phyloP scores from a whole-genome alignment of 2,329 filamentous ascomycete species.

The Dissoconium aciculare region DNA sequence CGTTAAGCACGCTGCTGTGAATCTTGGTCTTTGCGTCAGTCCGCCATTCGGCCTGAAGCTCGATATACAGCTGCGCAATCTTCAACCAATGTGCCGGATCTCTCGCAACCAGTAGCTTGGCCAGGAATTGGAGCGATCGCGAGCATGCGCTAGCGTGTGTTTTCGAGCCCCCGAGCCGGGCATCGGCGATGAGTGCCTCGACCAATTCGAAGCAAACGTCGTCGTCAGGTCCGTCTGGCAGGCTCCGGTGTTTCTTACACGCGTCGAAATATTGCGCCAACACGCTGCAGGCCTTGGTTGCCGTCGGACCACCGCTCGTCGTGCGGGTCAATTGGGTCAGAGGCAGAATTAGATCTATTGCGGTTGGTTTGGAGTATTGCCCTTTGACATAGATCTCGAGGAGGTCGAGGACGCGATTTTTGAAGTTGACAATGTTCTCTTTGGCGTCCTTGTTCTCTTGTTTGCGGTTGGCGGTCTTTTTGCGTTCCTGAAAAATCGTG shows the following conservation, averaged over 20 bases:
- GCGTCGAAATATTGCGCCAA: slow-evolving; percentile 58
- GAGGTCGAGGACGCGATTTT: slow-evolving; percentile 80
- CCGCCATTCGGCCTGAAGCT: slow-evolving; percentile 31
- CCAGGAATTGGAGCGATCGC: slow-evolving; percentile 52
- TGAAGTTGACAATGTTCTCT: slow-evolving; percentile 83
- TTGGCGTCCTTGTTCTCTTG: slow-evolving; percentile 78
- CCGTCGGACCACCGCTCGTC: slow-evolving; percentile 62
- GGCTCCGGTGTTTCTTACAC: slow-evolving; percentile 35
- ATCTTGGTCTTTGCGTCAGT: slow-evolving; percentile 28
- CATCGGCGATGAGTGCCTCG: slow-evolving; percentile 52
- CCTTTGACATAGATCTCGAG: slow-evolving; percentile 72
- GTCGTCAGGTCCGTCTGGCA: slow-evolving; percentile 27
- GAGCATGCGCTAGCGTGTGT: slow-evolving; percentile 63
- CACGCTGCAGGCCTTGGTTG: slow-evolving; percentile 56
- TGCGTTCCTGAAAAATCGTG: slow-evolving; percentile 70
- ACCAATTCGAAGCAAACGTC: slow-evolving; percentile 42
- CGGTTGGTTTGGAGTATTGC: slow-evolving; percentile 52
- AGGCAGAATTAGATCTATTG: slow-evolving; percentile 57
- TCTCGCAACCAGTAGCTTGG: slow-evolving; percentile 43
- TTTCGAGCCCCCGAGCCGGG: slow-evolving; percentile 47
- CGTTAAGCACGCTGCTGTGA: slow-evolving; percentile 30
- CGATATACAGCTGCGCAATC: slow-evolving; percentile 29
- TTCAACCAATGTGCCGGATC: slow-evolving; percentile 27
- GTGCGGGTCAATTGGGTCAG: slow-evolving; percentile 61
- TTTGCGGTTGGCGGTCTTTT: slow-evolving; percentile 50